These are phyloP conservation scores for Bruguiera parviflora DNA, from an alignment of 345 rosid genomes.

Conservation along the genomic window DNA sequence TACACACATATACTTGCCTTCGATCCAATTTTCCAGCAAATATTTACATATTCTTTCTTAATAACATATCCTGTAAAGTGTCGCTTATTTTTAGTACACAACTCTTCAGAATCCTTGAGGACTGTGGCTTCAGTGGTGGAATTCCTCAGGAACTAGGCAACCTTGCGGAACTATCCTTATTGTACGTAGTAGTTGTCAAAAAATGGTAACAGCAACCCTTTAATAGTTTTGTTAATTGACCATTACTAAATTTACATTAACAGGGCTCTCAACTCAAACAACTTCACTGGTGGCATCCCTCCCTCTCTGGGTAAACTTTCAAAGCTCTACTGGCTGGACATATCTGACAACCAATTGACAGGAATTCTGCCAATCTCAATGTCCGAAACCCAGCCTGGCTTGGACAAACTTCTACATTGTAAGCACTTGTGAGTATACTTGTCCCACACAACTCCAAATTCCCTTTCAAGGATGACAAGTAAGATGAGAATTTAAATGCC, in stretches of 20 bases:
- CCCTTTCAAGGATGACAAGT: not conserved
- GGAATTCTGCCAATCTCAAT: conserved; percentile 77
- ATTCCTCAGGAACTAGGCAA: conserved; percentile 82
- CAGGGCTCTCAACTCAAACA: conserved; percentile 96
- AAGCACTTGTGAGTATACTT: conserved; percentile 80
- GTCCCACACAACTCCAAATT: not conserved
- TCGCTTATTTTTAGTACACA: not conserved
- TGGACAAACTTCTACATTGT: conserved; percentile 68
- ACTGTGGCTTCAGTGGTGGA: conserved; percentile 79
- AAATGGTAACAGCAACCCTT: not conserved
- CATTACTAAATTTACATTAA: not conserved
- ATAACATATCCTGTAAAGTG: too few species aligned
- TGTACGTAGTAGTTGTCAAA: conserved; percentile 48
- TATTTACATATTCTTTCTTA: not conserved
- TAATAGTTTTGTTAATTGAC: not conserved
- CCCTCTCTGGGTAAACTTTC: conserved; percentile 75
- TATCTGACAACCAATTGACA: conserved; percentile 78
- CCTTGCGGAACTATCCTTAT: conserved; percentile 69
- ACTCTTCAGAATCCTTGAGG: conserved; percentile 70
- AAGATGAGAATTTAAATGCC: not conserved
- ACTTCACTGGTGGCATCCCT: conserved; percentile 76
- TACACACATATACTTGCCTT: not conserved
- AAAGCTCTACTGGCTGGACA: conserved; percentile 77
- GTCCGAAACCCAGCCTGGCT: conserved; percentile 43
- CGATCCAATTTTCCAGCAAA: too few species aligned